Conservation (phyloP, 768 basidiomycete species). For the Fomitopsis pulvina region DNA sequence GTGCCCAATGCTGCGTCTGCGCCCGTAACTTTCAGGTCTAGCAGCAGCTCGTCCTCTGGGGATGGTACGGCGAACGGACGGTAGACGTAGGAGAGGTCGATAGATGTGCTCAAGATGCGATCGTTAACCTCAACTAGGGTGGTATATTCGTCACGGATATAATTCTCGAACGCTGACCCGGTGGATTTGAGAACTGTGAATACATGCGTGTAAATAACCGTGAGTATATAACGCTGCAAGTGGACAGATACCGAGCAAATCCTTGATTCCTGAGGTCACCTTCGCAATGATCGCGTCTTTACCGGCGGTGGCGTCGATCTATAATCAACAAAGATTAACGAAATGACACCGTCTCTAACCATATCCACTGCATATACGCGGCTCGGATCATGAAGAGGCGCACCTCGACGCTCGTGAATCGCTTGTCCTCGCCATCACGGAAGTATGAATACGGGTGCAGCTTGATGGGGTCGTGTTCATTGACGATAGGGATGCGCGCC, state of each 20-base stretch:
- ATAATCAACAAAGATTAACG: too few species aligned
- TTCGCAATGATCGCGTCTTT: conserved; percentile 55
- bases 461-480: conserved; percentile 27
- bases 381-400: background rate
- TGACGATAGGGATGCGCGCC: conserved; percentile 58
- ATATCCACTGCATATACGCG: background rate
- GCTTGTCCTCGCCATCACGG: conserved; percentile 89
- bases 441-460: conserved; percentile 77
- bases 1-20: conserved; percentile 33
- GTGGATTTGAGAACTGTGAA: conserved; percentile 78
- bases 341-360: background rate
- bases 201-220: background rate
- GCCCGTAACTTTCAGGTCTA: conserved; percentile 38
- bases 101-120: conserved; percentile 83
- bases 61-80: conserved; percentile 36
- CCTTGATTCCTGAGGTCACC: conserved; percentile 66
- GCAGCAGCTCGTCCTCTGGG: conserved; percentile 45
- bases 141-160: conserved; percentile 84
- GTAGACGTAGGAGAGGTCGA: conserved; percentile 74
- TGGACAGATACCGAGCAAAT: conserved; percentile 56
- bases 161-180: conserved; percentile 79
- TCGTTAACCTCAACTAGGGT: conserved; percentile 80
- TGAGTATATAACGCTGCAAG: background rate
- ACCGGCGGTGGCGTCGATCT: conserved; percentile 63
- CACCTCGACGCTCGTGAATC: conserved; percentile 41